Percentiles rank a stretch among this genome's conserved stretches.
Evolutionary conservation across 139 green algal genomes (phyloP).

Genomic region (Coelastrella sp.): DNA sequence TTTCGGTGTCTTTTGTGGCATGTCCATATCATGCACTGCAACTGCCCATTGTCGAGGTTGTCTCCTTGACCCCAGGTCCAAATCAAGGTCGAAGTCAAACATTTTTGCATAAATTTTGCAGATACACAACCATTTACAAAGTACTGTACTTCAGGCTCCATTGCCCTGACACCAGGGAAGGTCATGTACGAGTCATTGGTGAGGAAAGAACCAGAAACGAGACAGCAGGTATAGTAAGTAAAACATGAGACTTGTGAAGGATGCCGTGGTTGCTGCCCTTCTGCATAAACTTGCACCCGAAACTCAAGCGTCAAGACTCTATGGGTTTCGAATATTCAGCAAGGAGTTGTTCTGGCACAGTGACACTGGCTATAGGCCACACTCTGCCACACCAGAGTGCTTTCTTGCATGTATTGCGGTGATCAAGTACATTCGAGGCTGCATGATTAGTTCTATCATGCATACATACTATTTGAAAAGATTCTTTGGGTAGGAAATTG

Average conservation of each 20-base stretch:
- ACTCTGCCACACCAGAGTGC: neutral
- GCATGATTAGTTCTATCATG: too few relatives aligned
- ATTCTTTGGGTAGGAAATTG: too few relatives aligned
- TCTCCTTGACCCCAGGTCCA: constrained; percentile 56
- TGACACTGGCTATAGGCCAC: too few relatives aligned
- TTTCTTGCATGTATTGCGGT: too few relatives aligned
- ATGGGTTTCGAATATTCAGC: neutral
- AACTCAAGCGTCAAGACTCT: too few relatives aligned
- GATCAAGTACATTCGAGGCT: too few relatives aligned
- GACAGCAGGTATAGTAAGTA: too few relatives aligned
- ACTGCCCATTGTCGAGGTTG: constrained; percentile 48
- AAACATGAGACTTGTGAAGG: too few relatives aligned
- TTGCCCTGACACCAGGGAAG: neutral
- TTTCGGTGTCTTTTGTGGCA: constrained; percentile 28
- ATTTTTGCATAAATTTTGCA: constrained; percentile 25
- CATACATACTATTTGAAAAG: too few relatives aligned
- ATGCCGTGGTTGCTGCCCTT: too few relatives aligned
- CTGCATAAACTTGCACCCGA: too few relatives aligned
- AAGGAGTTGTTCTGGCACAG: neutral
- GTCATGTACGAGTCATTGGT: neutral
- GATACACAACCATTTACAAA: neutral
- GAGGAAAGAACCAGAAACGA: too few relatives aligned
- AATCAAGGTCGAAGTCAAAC: constrained; percentile 56
- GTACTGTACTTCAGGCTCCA: neutral
- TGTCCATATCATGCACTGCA: constrained; percentile 9